Evolutionary conservation across 2,329 filamentous ascomycete genomes (phyloP), one percentile per base, ranked within the genome.

Genomic region (Fusarium begoniae): DNA sequence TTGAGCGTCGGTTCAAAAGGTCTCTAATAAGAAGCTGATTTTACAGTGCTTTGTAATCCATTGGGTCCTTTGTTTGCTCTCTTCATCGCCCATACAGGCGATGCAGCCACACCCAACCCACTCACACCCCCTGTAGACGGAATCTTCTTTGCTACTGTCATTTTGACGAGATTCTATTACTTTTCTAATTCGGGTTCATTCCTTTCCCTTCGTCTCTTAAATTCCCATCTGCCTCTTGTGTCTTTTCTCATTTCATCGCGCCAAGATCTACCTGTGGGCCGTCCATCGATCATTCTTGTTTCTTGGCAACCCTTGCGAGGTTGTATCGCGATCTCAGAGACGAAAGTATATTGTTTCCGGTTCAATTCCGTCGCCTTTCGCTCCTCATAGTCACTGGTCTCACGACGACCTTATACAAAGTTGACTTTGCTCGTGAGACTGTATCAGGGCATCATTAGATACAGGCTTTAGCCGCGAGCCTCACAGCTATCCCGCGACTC

Each of bases 11-110:
- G 54, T 54, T 55, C 51, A 50, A 32, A 54, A 47, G 38, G 48
- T 26, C 57, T 30, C 60, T 41, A 30, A 35, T 35, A 20, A 40
- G 20, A 35, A 24, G 26, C 54, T 61, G 47, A 10, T 56, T 59
- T 40, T 66, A 18, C 38, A 24, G 47, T 70, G 73, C 73, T 75
- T 75, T 75, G 73, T 75, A 75, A 75, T 75, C 72, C 35, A 37
- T 64, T 64, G 54, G 71, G 32, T 61, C 57, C 40, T 62, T 63
- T 60, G 41, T 64, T 54, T 32, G 45, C 26, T 56, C 62, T 58
- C 37, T 18, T 41, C 37, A 53, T 70, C 45, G 35, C 53, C 59
- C 45, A 65, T 70, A 65, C 35, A 48, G 63, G 44, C 45, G 60
- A 69, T 74, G 61, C 37, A 57, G 35, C 68, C 63, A 73, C 64